These are phyloP conservation scores for Phalaenopsis aphrodite DNA, from an alignment of 106 monocot genomes.

Conservation along the genomic window DNA sequence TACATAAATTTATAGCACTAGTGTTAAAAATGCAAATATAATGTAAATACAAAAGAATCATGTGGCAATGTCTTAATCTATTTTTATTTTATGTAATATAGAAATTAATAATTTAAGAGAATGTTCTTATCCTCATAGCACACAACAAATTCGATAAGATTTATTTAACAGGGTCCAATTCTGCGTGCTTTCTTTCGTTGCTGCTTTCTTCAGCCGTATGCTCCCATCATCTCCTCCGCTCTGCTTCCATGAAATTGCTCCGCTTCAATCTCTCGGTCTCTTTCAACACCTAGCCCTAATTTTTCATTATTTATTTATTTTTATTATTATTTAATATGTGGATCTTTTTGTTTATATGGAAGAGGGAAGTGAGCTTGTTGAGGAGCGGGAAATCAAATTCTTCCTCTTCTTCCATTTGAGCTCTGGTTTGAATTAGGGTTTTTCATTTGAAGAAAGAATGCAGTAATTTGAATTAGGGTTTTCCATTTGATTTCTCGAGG, in stretches of 20 bases:
- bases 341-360: slow-evolving; percentile 2
- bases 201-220: background rate
- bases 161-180: background rate
- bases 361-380: background rate
- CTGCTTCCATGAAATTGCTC: slow-evolving; percentile 11
- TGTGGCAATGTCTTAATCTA: too few species aligned
- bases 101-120: background rate
- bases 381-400: background rate
- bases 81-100: background rate
- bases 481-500: background rate
- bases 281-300: background rate
- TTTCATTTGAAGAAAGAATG: background rate
- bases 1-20: too few species aligned
- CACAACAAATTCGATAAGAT: background rate
- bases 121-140: background rate
- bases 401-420: background rate
- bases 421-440: too few species aligned
- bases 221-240: background rate
- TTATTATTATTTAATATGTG: background rate
- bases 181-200: background rate
- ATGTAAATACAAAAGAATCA: too few species aligned
- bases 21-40: too few species aligned
- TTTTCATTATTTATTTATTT: background rate
- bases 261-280: background rate
- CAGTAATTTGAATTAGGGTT: background rate